Evolutionary conservation across 768 basidiomycete species (phyloP).

Genomic region (Xanthoconium purpureum): DNA sequence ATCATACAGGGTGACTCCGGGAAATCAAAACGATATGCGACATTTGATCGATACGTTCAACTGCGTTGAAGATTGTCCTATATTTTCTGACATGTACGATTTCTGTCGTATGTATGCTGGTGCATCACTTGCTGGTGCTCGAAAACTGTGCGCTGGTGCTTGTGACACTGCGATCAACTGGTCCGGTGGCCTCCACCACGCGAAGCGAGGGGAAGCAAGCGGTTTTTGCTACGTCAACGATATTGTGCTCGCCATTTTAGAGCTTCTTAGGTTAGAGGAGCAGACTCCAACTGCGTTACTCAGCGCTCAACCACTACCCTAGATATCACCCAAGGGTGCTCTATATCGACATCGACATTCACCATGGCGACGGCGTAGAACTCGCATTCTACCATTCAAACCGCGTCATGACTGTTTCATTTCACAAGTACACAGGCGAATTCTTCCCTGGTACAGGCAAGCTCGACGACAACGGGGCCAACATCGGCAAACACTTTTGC

Average conservation of each 20-base stretch:
- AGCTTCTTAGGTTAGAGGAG: conserved; percentile 69
- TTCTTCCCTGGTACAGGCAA: conserved; percentile 99
- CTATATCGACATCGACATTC: conserved; percentile 99
- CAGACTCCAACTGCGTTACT: background rate
- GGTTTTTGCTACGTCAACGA: conserved; percentile 99
- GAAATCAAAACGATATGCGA: conserved; percentile 64
- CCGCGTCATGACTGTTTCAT: conserved; percentile 98
- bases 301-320: background rate
- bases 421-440: conserved; percentile 98
- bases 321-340: conserved; percentile 93
- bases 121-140: conserved; percentile 84
- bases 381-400: conserved; percentile 97
- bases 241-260: conserved; percentile 90
- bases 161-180: conserved; percentile 99
- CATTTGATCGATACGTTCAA: conserved; percentile 84
- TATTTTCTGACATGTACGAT: conserved; percentile 92
- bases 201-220: conserved; percentile 95
- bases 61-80: conserved; percentile 95
- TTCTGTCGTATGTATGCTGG: conserved; percentile 95
- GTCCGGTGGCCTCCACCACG: conserved; percentile 98
- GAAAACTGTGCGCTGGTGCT: conserved; percentile 77
- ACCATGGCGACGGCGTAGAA: conserved; percentile 98
- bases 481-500: conserved; percentile 90
- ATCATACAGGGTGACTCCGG: conserved; percentile 72
- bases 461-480: conserved; percentile 85